Evolutionary conservation across 441 rosid genomes (phyloP), one percentile per base, ranked within the genome.

Genomic region (Adansonia rubrostipa): DNA sequence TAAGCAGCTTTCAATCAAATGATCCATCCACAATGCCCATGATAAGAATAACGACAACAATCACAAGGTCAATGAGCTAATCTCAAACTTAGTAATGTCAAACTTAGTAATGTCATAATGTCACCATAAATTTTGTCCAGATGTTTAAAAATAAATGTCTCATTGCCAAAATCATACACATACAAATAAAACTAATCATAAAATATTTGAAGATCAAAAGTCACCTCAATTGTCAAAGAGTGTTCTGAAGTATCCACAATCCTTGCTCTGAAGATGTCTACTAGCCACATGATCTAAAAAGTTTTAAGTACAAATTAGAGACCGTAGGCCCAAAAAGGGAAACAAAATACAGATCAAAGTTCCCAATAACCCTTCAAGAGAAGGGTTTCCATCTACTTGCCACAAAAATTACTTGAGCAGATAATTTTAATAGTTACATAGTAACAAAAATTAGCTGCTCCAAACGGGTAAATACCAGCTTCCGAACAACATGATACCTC

Each of bases 261-360:
- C 73, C 71, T 87, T 36, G 89, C 93, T 82, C 95, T 81, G 77
- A 91, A 91, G 82, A 88, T 88, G 79, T 86, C 91, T 79, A 86
- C 92, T 54, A 91, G 83, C 93, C 91, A 88, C 93, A 89, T 88
- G 66, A 91, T 84, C 95, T 91, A 83, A 69, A 82, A 24, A 78
- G 78, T 44, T 64, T 77, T 3, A 36, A 71, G 76, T 44, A 78
- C n/a, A 66, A 58, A 24, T 66, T 24, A 82, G 9, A 56, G 36
- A 68, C 15, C 4, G 20, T 45, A 48, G 4, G 20, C 51, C 9
- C 44, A 19, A 3, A 17, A 53, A 50, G 47, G 45, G 53, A 28
- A 78, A 24, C 13, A 69, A 11, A 70, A 61, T 54, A 66, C 77
- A 33, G 74, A 47, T 53, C 75, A 42, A 54, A 73, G 67, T 51